Evolutionary conservation across 148 eudicot species (phyloP), one percentile per base, ranked within the genome.

Genomic region (Beta vulgaris): DNA sequence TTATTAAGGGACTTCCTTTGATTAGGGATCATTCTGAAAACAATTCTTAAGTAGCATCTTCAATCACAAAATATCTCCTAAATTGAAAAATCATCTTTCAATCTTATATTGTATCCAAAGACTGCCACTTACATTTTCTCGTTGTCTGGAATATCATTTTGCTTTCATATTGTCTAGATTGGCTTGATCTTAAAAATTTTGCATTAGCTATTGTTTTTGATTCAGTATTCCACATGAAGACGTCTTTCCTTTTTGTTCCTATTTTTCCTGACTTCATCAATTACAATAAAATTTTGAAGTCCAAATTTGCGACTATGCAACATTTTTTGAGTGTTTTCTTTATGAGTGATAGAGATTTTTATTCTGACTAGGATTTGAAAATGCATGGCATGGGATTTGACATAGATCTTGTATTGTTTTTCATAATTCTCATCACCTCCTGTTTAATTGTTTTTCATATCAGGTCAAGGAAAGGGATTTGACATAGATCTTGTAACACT

Each of bases 391-490:
- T 61, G 16, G 11, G 19, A 37, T n/a, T n/a, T n/a, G n/a, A n/a
- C n/a, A n/a, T n/a, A n/a, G n/a, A n/a, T n/a, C n/a, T n/a, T n/a
- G n/a, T n/a, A n/a, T n/a, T n/a, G n/a, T n/a, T n/a, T n/a, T n/a
- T 77, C 31, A 16, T 71, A 61, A 34, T 62, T 54, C 21, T 51
- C 64, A 67, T 64, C 34, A 21, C 36, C n/a, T 16, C 25, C 19
- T 48, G 43, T 54, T 46, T 1, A 48, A 43, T n/a, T 18, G 3
- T 76, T 32, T 13, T 26, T 53, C 72, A 5, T 77, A 77, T 72
- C 87, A 92, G 97, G 97, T 81, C 98, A 95, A 83, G 98, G 98
- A 34, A 88, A 89, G 79, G 98, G 98, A 79, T 95, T 90, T 39
- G 97, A 95, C 75, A 81, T 89, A 49, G 93, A 95, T 85, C 86